phyloP scores from a whole-genome alignment of 2,329 filamentous ascomycete species.

The Ophiostoma himal-ulmi region DNA sequence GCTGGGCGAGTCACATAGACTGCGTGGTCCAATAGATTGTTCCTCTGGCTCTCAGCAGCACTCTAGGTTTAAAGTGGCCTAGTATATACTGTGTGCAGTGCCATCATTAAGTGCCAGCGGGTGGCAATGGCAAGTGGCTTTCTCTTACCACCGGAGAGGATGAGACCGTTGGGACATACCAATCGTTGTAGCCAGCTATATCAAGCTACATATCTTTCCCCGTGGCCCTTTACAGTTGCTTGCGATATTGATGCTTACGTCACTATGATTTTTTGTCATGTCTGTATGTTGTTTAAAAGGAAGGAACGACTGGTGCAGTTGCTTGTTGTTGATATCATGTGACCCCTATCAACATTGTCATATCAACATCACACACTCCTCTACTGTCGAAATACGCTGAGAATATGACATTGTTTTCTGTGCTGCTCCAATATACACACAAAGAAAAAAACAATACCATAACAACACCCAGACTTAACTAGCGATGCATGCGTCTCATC shows the following conservation, averaged over 20 bases:
- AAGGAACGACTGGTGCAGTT: background rate
- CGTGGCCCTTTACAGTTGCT: background rate
- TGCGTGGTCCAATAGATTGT: background rate
- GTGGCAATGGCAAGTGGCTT: background rate
- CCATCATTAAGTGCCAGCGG: background rate
- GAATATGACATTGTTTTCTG: background rate
- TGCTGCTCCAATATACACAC: background rate
- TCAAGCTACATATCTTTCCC: background rate
- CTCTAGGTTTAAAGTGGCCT: background rate
- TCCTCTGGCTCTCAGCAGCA: background rate
- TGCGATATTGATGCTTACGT: background rate
- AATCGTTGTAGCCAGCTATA: too few species aligned
- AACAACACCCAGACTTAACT: background rate
- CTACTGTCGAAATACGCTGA: background rate
- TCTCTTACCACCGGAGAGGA: background rate
- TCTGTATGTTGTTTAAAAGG: background rate
- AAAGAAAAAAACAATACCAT: background rate
- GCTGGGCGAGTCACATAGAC: background rate
- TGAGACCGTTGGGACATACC: background rate
- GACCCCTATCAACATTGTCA: background rate
- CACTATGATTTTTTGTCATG: background rate
- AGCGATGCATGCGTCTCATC: background rate
- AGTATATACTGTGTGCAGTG: background rate
- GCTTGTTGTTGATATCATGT: conserved; percentile 8
- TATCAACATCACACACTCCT: background rate